A percentile compares a stretch with the other conserved stretches of the same genome.
phyloP scores from a whole-genome alignment of 768 basidiomycete genomes.

The Kondoa malvinella region DNA sequence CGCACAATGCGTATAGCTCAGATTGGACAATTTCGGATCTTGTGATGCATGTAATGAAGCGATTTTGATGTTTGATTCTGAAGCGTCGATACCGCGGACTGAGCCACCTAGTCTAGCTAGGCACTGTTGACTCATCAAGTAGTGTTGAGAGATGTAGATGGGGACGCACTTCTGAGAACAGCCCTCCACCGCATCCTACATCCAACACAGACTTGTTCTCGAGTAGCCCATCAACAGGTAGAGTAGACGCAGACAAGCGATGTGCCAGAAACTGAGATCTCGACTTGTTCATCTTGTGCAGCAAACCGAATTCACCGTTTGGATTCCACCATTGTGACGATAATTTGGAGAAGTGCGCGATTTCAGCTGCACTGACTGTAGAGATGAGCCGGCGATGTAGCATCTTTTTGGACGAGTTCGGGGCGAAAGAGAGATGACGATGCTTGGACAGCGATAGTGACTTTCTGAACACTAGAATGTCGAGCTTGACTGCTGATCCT shows the following conservation, averaged over 20 bases:
- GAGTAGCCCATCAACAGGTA: conserved; percentile 34
- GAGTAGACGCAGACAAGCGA: conserved; percentile 26
- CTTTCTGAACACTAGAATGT: not conserved
- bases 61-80: conserved; percentile 65
- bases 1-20: conserved; percentile 54
- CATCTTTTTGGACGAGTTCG: not conserved
- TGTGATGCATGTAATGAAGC: conserved; percentile 62
- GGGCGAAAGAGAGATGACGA: not conserved
- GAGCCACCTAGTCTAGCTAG: conserved; percentile 69
- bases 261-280: conserved; percentile 58
- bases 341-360: conserved; percentile 72
- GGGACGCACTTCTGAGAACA: conserved; percentile 63
- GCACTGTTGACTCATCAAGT: conserved; percentile 39
- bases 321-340: conserved; percentile 95
- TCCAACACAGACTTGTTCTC: conserved; percentile 59
- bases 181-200: conserved; percentile 87
- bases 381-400: conserved; percentile 10
- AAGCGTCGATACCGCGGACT: conserved; percentile 86
- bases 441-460: not conserved
- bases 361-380: conserved; percentile 41
- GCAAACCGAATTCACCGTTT: conserved; percentile 64
- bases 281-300: conserved; percentile 91
- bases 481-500: not conserved
- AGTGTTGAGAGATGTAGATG: not conserved
- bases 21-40: conserved; percentile 46